These are phyloP conservation scores for Ophiostoma piceae DNA, from an alignment of 2,329 filamentous ascomycete genomes.

Conservation along the genomic window DNA sequence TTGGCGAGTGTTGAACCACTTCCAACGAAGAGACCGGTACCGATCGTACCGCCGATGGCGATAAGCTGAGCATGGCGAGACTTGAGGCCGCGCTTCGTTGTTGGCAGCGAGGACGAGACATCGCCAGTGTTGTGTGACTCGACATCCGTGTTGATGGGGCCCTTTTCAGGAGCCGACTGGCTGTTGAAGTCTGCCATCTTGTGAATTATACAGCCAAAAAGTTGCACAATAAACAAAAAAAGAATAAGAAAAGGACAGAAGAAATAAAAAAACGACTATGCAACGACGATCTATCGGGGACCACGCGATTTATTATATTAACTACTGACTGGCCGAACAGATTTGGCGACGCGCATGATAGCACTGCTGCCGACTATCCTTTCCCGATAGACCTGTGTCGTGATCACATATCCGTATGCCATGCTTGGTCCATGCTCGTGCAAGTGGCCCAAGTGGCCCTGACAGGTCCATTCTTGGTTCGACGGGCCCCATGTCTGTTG, in stretches of 20 bases:
- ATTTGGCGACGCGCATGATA: background rate
- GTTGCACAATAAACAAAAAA: background rate
- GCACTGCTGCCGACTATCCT: background rate
- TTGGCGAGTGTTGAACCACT: background rate
- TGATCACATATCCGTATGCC: background rate
- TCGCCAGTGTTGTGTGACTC: background rate
- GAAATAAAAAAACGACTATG: background rate
- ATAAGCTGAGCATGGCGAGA: background rate
- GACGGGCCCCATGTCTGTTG: background rate
- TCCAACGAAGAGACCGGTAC: background rate
- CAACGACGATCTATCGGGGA: background rate
- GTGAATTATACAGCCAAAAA: background rate
- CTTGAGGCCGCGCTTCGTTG: background rate
- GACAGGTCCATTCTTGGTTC: background rate
- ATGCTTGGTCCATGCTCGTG: background rate
- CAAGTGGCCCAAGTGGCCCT: background rate
- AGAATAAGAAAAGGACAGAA: background rate
- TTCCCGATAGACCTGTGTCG: background rate
- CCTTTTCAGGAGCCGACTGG: background rate
- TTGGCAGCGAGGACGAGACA: background rate
- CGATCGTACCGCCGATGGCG: background rate
- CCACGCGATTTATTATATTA: background rate
- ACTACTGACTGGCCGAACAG: background rate
- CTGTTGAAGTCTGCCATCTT: background rate
- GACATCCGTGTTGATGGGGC: background rate